Conservation (phyloP, 1,139 yeast species). For the Pneumocystis murina region DNA sequence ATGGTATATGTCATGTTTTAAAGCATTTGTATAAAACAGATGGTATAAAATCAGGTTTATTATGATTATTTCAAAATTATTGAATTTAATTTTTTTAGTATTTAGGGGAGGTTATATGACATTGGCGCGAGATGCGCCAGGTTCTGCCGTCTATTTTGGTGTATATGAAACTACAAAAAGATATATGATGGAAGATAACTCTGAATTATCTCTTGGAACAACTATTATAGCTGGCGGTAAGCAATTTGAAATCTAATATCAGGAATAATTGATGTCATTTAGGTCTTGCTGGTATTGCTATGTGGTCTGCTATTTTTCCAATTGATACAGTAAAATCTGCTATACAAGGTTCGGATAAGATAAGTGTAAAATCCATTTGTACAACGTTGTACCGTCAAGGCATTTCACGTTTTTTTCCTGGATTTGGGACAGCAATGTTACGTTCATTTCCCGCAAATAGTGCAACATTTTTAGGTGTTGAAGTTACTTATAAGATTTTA, state of each 20-base stretch:
- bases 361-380: slow-evolving; percentile 54
- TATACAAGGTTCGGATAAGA: slow-evolving; percentile 37
- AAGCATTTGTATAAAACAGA: slow-evolving; percentile 62
- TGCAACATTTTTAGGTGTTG: slow-evolving; percentile 93
- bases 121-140: slow-evolving; percentile 93
- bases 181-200: slow-evolving; percentile 40
- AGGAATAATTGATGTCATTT: slow-evolving; percentile 82
- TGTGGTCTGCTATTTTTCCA: slow-evolving; percentile 97
- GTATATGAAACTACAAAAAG: slow-evolving; percentile 75
- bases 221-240: background rate
- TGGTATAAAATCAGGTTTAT: slow-evolving; percentile 45
- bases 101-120: slow-evolving; percentile 90
- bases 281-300: slow-evolving; percentile 86
- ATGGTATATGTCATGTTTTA: slow-evolving; percentile 46
- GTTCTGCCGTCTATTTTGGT: slow-evolving; percentile 92
- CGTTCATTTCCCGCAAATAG: slow-evolving; percentile 98
- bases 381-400: slow-evolving; percentile 51
- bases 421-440: slow-evolving; percentile 86
- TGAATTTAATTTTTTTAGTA: slow-evolving; percentile 22
- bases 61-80: background rate
- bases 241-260: slow-evolving; percentile 51
- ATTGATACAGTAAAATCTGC: slow-evolving; percentile 87
- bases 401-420: slow-evolving; percentile 87
- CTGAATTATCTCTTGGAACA: slow-evolving; percentile 37
- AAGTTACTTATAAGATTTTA: slow-evolving; percentile 60